Conservation (phyloP, 2,329 filamentous ascomycete genomes). For the Exserohilum rostratum region DNA sequence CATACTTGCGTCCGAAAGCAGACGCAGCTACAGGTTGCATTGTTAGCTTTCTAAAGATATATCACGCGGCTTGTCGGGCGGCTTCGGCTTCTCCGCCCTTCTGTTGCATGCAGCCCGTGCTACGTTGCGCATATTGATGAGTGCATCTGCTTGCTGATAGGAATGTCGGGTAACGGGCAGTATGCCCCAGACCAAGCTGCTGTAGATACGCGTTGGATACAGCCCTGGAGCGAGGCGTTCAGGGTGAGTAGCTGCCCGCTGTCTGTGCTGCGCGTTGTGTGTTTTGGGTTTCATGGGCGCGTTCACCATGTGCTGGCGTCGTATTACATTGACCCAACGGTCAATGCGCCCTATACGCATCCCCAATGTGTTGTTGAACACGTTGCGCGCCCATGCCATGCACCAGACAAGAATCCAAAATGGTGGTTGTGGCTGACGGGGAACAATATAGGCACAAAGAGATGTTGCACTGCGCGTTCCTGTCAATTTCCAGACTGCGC, state of each 20-base stretch:
- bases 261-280: background rate
- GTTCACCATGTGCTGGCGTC: no score
- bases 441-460: constrained; percentile 62
- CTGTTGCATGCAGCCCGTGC: constrained; percentile 13
- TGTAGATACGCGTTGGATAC: constrained; percentile 30
- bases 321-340: background rate
- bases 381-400: background rate
- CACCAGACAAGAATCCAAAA: background rate
- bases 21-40: background rate
- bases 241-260: constrained; percentile 33
- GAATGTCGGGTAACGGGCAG: constrained; percentile 35
- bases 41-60: constrained; percentile 5
- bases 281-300: background rate
- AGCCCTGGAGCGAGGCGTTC: constrained; percentile 42
- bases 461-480: constrained; percentile 66
- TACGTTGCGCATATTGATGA: constrained; percentile 15
- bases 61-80: background rate
- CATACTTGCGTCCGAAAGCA: no score
- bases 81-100: constrained; percentile 1
- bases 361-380: background rate
- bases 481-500: constrained; percentile 66
- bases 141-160: constrained; percentile 8
- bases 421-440: constrained; percentile 14
- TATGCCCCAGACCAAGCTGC: constrained; percentile 41
- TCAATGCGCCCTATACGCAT: background rate